Base-by-base conservation (phyloP, 306 rosid species). In the Pueraria montana region DNA sequence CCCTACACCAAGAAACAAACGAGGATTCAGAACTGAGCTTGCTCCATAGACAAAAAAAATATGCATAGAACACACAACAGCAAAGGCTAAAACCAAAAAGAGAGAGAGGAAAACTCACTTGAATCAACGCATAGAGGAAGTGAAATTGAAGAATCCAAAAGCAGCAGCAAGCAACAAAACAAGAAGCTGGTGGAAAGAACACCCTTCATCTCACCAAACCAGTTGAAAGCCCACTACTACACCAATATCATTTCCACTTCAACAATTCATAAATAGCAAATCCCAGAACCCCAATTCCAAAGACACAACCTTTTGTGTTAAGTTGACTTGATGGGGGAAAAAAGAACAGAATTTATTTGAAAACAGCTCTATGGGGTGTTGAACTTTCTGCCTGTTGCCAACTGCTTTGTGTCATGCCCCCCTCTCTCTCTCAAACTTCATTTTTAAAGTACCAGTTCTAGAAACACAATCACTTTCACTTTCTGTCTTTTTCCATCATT, bases 111-210 rank as follows among this genome's bases (percentile, higher is more conserved):
- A 46, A 82, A 85, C 97, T 53, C 76, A 96, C 99, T 84, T 48
- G 97, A 96, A 89, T 96, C 93, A 77, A 83, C 80, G 73, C 99
- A 96, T 27, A 94, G 83, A 69, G 99, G 99, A 79, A 84, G 93
- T 53, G 99, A 91, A 80, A 70, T 30, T 52, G 95, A 82, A 76
- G 86, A 77, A 77, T 79, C 86, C 84, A 91, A 86, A 68, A 91
- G 86, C 87, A 94, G 84, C 65, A 92, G 75, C 48, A 87, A 69
- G 84, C 82, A 80, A 82, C 85, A 92, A 64, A 88, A 81, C 46
- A 89, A 86, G 77, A 91, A 68, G 77, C 82, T 75, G 59, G 56
- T 69, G 70, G 83, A 87, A 79, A 80, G 73, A 83, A 79, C 82
- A 63, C 86, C 77, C 77, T 86, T 89, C 99, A 96, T 96, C 62